Base-by-base conservation (phyloP, 345 rosid genomes). In the Eutrema yunnanense region DNA sequence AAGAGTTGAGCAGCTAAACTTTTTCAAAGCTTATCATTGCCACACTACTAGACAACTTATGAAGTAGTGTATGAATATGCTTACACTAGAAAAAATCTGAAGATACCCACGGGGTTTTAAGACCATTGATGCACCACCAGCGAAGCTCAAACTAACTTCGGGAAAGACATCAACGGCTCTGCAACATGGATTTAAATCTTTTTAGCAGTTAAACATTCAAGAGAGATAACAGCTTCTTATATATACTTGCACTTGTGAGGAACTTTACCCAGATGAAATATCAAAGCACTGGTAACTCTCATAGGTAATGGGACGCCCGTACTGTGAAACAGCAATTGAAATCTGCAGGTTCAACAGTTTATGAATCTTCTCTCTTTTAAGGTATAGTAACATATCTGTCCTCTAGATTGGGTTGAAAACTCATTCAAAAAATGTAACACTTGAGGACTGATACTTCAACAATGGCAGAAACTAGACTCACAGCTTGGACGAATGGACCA, bases 141-240 rank as follows among this genome's bases (percentile, higher is more conserved):
- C 96, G 63, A 95, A 95, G 84, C 86, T 88, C 64, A 95, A 86
- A 63, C 80, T 83, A 81, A 95, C 89, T 83, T 84, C 82, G 68
- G 99, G 99, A 82, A 95, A 95, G 71, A 81, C 59, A 57, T 80
- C 81, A 47, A 74, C 62, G 32, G 84, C 84, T 47, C 98, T 92
- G 87, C 62, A 65, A 77, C 67, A 74, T 52, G 76, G 47, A 68
- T 29, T 66, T 62, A 69, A 63, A 73, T 40, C 37, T 13, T 26
- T 9, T 69, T 43, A 64, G 55, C 53, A 65, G 72, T 61, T 55
- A 26, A 16, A 62, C 46, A 5, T 51, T 41, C 4, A 3, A 32
- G 6, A 59, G 75, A 50, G 59, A 32, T 12, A 27, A 65, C 30
- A 57, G 11, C 4, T 8, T 49, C 27, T 6, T 43, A 60, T 34